Base-by-base conservation (phyloP, 352 stramenopile genomes). In the Globisporangium sylvaticum region DNA sequence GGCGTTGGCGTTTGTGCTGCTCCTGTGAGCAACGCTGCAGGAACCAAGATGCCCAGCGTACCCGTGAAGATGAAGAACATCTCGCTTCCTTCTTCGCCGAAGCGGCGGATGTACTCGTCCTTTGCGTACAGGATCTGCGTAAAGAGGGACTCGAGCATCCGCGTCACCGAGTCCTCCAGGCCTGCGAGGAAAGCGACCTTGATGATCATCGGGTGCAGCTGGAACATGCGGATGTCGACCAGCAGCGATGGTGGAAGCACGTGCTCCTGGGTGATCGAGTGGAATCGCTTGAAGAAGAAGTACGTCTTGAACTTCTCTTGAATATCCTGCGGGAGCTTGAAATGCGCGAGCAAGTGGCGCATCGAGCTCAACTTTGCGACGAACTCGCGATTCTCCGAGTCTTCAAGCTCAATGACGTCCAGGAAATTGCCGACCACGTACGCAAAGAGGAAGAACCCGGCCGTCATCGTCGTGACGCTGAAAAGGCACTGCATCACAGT, bases 41-140 rank as follows among this genome's bases (percentile, higher is more conserved):
- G 77, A 18, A 89, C 70, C 34, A 80, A 82, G n/a, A 89, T 86
- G 25, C 85, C 81, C 0, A 89, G 61, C 15, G 78, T 70, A 9
- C 79, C 81, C 0, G 79, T 84, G 65, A 85, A 89, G 25, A 89
- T 81, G 66, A 89, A 88, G 56, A 82, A 89, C 81, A 89, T 89
- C 34, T 89, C 81, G 29, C 78, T 81, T 18, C 81, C 81, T 53
- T 87, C 72, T 44, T 89, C 81, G 8, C 77, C 70, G 39, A 83
- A 85, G 18, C 75, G 74, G 55, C 81, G 88, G 4, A 88, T 72
- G 55, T 81, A 85, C 65, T 89, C 76, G 50, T 87, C 77, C 31
- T 84, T 80, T 18, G 85, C 75, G 22, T 75, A 81, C 29, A 89
- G 57, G 4, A 81, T 77, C 69, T 89, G 81, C 5, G 74, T 85